A percentile compares a stretch with the other conserved stretches of the same genome.
These are phyloP conservation scores for Aegilops longissima DNA, from an alignment of 176 grass and related monocot genomes.

Conservation along the genomic window DNA sequence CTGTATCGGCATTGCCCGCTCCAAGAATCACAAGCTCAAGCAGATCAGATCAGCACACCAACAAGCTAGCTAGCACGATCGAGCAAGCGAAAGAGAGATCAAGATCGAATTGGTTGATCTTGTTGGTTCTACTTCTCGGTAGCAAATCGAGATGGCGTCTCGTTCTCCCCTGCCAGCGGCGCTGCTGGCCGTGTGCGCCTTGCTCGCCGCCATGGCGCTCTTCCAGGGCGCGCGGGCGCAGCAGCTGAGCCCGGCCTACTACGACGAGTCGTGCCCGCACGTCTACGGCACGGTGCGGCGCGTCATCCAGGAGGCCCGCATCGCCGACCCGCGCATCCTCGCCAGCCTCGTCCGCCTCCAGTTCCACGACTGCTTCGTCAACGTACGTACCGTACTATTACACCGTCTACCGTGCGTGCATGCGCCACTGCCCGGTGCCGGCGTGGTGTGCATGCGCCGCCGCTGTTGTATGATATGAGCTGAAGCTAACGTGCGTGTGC, in stretches of 20 bases:
- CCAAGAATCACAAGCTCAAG: background rate
- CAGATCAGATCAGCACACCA: background rate
- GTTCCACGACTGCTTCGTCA: constrained; percentile 93
- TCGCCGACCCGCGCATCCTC: constrained; percentile 38
- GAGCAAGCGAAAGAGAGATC: background rate
- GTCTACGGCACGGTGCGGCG: constrained; percentile 42
- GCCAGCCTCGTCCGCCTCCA: constrained; percentile 71
- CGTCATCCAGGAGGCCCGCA: constrained; percentile 39
- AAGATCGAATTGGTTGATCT: background rate
- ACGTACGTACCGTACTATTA: background rate
- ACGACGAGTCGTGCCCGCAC: constrained; percentile 39
- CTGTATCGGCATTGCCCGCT: background rate
- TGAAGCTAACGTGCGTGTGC: background rate
- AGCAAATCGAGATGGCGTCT: background rate
- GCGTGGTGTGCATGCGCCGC: background rate
- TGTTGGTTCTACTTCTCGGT: background rate
- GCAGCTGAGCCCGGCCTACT: constrained; percentile 31
- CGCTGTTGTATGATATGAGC: background rate
- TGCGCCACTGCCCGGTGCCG: background rate
- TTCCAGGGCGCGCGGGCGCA: constrained; percentile 14
- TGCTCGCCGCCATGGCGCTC: constrained; percentile 7
- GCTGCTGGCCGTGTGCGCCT: background rate
- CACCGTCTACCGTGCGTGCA: background rate
- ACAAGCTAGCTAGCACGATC: background rate
- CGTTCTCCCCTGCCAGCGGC: background rate